Conservation (phyloP, 2,329 filamentous ascomycete species). For the Akanthomyces uredinophilus region DNA sequence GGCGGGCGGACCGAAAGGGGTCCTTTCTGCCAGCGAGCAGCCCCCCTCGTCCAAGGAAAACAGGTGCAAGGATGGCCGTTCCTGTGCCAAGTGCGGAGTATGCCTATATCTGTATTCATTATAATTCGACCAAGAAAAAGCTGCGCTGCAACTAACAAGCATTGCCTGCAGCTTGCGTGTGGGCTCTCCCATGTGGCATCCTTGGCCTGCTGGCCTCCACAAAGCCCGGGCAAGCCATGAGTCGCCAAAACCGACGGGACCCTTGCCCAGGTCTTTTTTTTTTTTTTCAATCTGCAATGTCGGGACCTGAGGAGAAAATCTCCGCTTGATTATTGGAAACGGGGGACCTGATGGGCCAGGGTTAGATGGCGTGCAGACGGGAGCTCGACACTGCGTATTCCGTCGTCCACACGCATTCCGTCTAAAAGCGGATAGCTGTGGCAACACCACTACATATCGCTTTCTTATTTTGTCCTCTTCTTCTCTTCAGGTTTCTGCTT, state of each 20-base stretch:
- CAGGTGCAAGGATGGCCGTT: not conserved
- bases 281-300: not conserved
- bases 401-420: not conserved
- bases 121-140: not conserved
- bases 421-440: not conserved
- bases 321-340: not conserved
- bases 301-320: not conserved
- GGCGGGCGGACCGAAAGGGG: not conserved
- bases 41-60: not conserved
- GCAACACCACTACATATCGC: not conserved
- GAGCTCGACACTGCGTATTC: not conserved
- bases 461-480: not conserved
- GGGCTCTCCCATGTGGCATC: not conserved
- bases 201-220: no score
- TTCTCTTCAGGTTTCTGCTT: not conserved
- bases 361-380: no score
- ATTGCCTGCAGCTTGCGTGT: not conserved
- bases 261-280: not conserved
- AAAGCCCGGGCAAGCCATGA: not conserved
- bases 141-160: not conserved
- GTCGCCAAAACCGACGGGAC: not conserved
- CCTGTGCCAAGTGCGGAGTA: slow-evolving; percentile 1
- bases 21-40: not conserved
- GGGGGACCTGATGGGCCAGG: no score
- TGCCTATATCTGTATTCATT: not conserved